Evolutionary conservation across 495 filamentous ascomycete genomes (phyloP).

Genomic region (Xylaria scruposa): DNA sequence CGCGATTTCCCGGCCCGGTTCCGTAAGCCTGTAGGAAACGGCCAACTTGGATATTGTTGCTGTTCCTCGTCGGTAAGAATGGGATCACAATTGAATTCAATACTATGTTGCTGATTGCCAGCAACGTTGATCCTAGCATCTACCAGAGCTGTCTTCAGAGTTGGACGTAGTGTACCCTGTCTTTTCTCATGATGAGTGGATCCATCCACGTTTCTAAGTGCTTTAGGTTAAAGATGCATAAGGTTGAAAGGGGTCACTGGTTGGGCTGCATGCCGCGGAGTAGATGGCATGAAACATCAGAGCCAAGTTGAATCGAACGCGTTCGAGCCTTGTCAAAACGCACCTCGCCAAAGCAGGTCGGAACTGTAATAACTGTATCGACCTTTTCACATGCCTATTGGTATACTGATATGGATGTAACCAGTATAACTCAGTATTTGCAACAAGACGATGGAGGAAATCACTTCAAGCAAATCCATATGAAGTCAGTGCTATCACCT

Average conservation of each 20-base stretch:
- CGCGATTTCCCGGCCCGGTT: constrained; percentile 3
- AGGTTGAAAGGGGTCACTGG: neutral
- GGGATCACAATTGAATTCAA: neutral
- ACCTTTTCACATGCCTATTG: neutral
- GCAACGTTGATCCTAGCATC: neutral
- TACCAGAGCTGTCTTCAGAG: neutral
- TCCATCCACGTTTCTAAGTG: constrained; percentile 2
- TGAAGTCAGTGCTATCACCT: neutral
- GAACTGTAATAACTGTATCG: neutral
- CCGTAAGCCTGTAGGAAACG: neutral
- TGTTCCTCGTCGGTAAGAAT: neutral
- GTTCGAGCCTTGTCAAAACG: neutral
- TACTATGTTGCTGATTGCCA: neutral
- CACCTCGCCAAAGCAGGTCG: neutral
- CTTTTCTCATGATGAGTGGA: neutral
- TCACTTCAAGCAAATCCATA: neutral
- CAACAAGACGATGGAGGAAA: neutral
- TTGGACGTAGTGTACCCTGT: neutral
- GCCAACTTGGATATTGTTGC: neutral
- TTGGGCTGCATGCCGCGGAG: neutral
- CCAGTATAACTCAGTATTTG: neutral
- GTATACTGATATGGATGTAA: neutral
- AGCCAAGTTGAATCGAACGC: constrained; percentile 2
- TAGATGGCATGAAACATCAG: neutral
- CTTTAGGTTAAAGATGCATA: constrained; percentile 9